A percentile compares a stretch with the other conserved stretches of the same genome.
Conservation (phyloP, 108 stramenopile genomes). For the Epithemia pelagica region DNA sequence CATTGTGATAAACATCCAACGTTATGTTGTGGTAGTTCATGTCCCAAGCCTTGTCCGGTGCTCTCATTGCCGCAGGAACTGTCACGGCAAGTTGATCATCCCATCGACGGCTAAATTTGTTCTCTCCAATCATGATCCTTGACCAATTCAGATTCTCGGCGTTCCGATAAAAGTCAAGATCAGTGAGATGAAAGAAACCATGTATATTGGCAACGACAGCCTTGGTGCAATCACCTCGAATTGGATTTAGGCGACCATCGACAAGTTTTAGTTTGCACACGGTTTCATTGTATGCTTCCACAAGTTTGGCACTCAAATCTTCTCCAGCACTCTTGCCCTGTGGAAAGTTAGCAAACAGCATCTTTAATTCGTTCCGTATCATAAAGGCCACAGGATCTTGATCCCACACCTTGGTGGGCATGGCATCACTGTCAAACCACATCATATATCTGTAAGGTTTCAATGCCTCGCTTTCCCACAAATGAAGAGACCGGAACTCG, state of each 20-base stretch:
- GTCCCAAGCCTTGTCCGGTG: conserved; percentile 24
- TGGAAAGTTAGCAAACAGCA: conserved; percentile 33
- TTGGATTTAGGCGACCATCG: not conserved
- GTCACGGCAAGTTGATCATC: conserved; percentile 51
- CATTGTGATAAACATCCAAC: conserved; percentile 35
- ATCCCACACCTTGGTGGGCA: conserved; percentile 29
- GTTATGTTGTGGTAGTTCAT: conserved; percentile 20
- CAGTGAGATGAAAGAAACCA: conserved; percentile 46
- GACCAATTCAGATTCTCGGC: conserved; percentile 10
- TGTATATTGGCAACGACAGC: conserved; percentile 16
- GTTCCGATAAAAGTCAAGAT: conserved; percentile 39
- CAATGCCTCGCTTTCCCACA: conserved; percentile 34
- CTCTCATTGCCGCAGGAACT: conserved; percentile 31
- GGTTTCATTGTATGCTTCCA: conserved; percentile 20
- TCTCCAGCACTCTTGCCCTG: conserved; percentile 15
- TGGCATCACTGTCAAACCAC: conserved; percentile 51
- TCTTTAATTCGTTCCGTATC: conserved; percentile 27
- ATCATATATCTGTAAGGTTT: conserved; percentile 40
- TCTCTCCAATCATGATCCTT: conserved; percentile 28
- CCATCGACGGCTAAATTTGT: conserved; percentile 26
- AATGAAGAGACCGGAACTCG: conserved; percentile 42
- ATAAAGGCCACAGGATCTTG: conserved; percentile 36
- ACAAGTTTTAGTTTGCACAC: conserved; percentile 15
- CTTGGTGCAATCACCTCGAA: not conserved
- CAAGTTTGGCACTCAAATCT: conserved; percentile 9